These are phyloP conservation scores for Candida sonorensis DNA, from an alignment of 805 yeast species.

Conservation along the genomic window DNA sequence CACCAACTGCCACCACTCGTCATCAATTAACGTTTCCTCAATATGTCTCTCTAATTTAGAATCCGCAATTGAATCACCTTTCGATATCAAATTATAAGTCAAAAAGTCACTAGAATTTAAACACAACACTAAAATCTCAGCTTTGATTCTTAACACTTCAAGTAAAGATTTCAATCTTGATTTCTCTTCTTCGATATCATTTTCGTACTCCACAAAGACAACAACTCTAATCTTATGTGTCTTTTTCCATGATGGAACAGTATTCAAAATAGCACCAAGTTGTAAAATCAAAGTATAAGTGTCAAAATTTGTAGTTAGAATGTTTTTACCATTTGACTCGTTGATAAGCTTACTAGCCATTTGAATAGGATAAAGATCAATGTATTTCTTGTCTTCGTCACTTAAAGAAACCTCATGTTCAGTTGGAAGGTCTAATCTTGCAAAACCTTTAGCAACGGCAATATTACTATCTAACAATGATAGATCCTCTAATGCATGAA, in stretches of 20 bases:
- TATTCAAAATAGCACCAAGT: slow-evolving; percentile 84
- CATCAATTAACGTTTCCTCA: slow-evolving; percentile 44
- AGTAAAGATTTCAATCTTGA: slow-evolving; percentile 56
- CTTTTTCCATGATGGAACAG: slow-evolving; percentile 89
- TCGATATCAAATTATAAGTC: slow-evolving; percentile 69
- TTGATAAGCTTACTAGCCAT: slow-evolving; percentile 81
- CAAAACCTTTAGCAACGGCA: slow-evolving; percentile 89
- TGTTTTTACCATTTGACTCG: slow-evolving; percentile 55
- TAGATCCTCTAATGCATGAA: slow-evolving; percentile 84
- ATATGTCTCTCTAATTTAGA: slow-evolving; percentile 35
- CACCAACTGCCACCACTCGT: slow-evolving; percentile 83
- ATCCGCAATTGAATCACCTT: slow-evolving; percentile 45
- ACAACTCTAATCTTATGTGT: slow-evolving; percentile 73
- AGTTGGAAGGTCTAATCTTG: slow-evolving; percentile 56
- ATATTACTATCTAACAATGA: slow-evolving; percentile 84
- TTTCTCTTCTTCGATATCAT: slow-evolving; percentile 67
- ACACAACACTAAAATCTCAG: slow-evolving; percentile 70
- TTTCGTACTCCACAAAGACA: slow-evolving; percentile 76
- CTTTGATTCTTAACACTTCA: slow-evolving; percentile 75
- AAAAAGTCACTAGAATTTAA: slow-evolving; percentile 48
- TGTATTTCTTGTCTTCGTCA: slow-evolving; percentile 39
- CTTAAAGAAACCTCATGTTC: slow-evolving; percentile 26
- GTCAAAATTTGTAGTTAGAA: slow-evolving; percentile 85
- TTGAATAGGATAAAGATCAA: slow-evolving; percentile 94
- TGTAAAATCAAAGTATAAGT: slow-evolving; percentile 92